These are phyloP conservation scores for Aspergillus puulaauensis DNA, from an alignment of 2,329 filamentous ascomycete genomes.

Conservation along the genomic window DNA sequence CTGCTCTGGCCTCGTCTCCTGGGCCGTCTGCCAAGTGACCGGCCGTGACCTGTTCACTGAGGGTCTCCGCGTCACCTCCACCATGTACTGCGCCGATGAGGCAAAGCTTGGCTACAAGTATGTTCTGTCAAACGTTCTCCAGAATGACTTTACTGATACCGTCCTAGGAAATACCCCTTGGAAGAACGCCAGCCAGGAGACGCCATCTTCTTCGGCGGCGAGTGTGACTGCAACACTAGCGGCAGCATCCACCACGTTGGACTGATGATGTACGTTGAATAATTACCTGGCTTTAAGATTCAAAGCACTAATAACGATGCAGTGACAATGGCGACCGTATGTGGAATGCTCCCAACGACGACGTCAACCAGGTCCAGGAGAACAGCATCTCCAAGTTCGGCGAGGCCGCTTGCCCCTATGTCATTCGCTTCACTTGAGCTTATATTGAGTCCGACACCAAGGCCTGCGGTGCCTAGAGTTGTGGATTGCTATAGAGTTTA, in stretches of 20 bases:
- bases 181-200: constrained; percentile 23
- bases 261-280: constrained; percentile 12
- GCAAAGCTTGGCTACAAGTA: constrained; percentile 22
- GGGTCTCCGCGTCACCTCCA: constrained; percentile 21
- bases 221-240: constrained; percentile 8
- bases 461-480: no score
- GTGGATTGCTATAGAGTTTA: neutral
- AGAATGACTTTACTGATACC: neutral
- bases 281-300: neutral
- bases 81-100: constrained; percentile 27
- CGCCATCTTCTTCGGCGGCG: constrained; percentile 25
- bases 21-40: constrained; percentile 30
- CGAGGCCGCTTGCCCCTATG: constrained; percentile 23
- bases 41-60: constrained; percentile 26
- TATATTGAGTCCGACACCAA: neutral
- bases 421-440: constrained; percentile 15
- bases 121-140: neutral
- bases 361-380: constrained; percentile 24
- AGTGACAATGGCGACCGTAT: constrained; percentile 26
- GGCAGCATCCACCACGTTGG: constrained; percentile 12
- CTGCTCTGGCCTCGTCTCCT: constrained; percentile 28
- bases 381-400: constrained; percentile 21
- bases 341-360: constrained; percentile 29
- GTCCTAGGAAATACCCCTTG: constrained; percentile 21
- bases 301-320: neutral